Evolutionary conservation across 208 protist species (phyloP).

Genomic region (Acanthamoeba triangularis): DNA sequence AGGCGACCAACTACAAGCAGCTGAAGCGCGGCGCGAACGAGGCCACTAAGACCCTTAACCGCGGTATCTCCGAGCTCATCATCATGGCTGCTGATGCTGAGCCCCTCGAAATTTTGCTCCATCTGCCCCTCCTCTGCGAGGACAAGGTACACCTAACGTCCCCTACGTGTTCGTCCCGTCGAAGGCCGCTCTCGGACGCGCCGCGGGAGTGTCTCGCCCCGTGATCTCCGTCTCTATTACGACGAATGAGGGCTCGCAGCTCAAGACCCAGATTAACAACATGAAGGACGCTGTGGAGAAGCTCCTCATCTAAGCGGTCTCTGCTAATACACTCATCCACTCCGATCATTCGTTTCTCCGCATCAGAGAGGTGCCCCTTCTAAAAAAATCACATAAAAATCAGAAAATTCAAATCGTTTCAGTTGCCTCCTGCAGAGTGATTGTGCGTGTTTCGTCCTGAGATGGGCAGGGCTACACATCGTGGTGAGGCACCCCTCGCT

Average conservation of each 20-base stretch:
- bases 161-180: constrained; percentile 99
- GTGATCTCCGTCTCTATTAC: constrained; percentile 98
- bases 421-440: no score
- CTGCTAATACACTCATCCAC: neutral
- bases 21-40: constrained; percentile 99
- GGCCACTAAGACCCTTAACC: constrained; percentile 98
- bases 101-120: constrained; percentile 99
- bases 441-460: no score
- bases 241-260: constrained; percentile 97
- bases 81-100: constrained; percentile 99
- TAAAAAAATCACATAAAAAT: neutral
- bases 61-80: constrained; percentile 99
- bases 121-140: constrained; percentile 99
- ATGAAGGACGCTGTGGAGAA: constrained; percentile 99
- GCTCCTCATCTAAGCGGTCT: constrained; percentile 94
- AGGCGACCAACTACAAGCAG: constrained; percentile 98
- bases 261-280: constrained; percentile 97
- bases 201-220: constrained; percentile 98
- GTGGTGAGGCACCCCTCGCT: no score
- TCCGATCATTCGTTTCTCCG: no score
- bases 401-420: no score
- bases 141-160: constrained; percentile 98
- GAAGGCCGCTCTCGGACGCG: constrained; percentile 98
- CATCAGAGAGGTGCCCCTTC: no score
- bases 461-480: no score